phyloP scores from a whole-genome alignment of 2,329 filamentous ascomycete genomes.

The Nectriaceae sp. region DNA sequence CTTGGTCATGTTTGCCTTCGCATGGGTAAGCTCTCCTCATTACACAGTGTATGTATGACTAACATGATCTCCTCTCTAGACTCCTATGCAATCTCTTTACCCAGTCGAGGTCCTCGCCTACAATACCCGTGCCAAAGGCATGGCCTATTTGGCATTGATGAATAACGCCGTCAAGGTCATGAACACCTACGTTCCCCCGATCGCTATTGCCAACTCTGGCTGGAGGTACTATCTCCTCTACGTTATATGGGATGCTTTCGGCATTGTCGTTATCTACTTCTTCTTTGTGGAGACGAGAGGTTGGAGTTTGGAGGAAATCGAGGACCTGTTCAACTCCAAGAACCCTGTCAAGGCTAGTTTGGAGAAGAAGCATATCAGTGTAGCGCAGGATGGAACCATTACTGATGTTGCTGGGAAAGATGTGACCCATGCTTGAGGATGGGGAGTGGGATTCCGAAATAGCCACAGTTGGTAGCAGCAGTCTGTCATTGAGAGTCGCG shows the following conservation, averaged over 20 bases:
- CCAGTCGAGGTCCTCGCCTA: constrained; percentile 46
- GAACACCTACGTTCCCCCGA: constrained; percentile 44
- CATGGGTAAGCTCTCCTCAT: no score
- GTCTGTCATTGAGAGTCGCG: no score
- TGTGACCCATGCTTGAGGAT: no score
- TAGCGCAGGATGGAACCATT: no score
- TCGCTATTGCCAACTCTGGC: constrained; percentile 27
- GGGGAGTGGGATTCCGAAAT: no score
- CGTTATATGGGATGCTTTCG: constrained; percentile 11
- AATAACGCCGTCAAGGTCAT: constrained; percentile 32
- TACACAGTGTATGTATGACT: no score
- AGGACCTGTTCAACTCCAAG: constrained; percentile 6
- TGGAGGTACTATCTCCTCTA: constrained; percentile 17
- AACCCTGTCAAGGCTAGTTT: neutral
- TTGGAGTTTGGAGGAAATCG: constrained; percentile 10
- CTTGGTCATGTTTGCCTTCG: no score
- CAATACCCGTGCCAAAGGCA: constrained; percentile 29
- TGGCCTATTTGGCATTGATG: constrained; percentile 25
- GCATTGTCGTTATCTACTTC: constrained; percentile 11
- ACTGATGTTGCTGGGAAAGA: no score
- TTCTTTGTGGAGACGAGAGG: constrained; percentile 9
- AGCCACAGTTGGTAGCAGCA: no score
- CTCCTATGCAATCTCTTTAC: constrained; percentile 41
- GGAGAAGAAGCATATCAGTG: neutral
- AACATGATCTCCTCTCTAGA: no score